Evolutionary conservation across 2,329 filamentous ascomycete genomes (phyloP), one percentile per base, ranked within the genome.

Genomic region (Boeremia lycopersici): DNA sequence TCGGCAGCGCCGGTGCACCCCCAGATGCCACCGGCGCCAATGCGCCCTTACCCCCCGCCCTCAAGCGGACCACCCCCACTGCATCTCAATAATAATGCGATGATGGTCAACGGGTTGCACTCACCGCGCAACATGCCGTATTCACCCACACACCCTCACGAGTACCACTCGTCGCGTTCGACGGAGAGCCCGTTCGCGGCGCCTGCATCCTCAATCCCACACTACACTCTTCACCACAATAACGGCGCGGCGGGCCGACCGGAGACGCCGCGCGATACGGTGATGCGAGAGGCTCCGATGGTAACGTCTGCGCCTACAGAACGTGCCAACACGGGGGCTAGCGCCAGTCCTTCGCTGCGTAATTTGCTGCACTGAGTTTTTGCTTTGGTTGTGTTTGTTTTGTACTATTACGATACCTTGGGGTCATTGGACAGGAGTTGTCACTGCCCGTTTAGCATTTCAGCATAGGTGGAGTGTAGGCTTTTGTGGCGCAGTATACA

Each of bases 341-440:
- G 78, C 56, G 79, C 79, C 11, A 80, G 78, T 57, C 79, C 79
- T 12, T 80, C 75, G 53, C 67, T 81, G 64, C 73, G 75, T 49
- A 81, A 81, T 62, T 60, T 81, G 54, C 64, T 81, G 57, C 76
- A 78, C 66, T 80, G 72, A 60, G 59, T 26, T 52, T 48, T 43
- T 57, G 53, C 48, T 48, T 52, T 34, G 28, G 25, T 48, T 53
- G 46, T 59, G 40, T 42, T n/a, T 19, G 23, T 40, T 41, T 52
- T 60, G 48, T 53, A 49, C 33, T 47, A 49, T 28, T 56, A 60
- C 44, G 42, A 53, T 51, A 57, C 39, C 54, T 61, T 39, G 47
- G 59, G 64, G 55, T 61, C 60, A 47, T 53, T 54, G 58, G 48
- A 56, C 48, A 41, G 64, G 65, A 63, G 58, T 67, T 62, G 55